A percentile compares a stretch with the other conserved stretches of the same genome.
These are phyloP conservation scores for Podaxis sp. DNA, from an alignment of 768 basidiomycete genomes.

Conservation along the genomic window DNA sequence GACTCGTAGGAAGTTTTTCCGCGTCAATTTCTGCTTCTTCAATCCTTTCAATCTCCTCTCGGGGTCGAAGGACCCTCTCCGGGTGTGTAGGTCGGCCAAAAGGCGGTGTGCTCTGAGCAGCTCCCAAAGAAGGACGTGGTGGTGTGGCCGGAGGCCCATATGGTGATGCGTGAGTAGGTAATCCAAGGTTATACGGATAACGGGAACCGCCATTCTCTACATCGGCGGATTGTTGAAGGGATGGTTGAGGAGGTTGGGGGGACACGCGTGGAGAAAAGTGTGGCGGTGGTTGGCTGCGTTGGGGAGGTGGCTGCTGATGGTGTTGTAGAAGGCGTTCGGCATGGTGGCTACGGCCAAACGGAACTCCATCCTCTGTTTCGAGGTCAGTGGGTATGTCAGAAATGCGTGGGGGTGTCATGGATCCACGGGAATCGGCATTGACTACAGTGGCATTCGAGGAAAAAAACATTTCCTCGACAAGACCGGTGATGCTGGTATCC, in stretches of 20 bases:
- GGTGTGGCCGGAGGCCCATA: slow-evolving; percentile 30
- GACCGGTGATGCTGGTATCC: slow-evolving; percentile 63
- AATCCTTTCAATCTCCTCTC: slow-evolving; percentile 20
- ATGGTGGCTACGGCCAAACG: slow-evolving; percentile 61
- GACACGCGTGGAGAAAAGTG: slow-evolving; percentile 26
- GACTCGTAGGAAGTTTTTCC: slow-evolving; percentile 27
- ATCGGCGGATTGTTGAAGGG: slow-evolving; percentile 17
- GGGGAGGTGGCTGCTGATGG: slow-evolving; percentile 33
- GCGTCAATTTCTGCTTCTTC: slow-evolving; percentile 26
- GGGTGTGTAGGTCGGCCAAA: slow-evolving; percentile 31
- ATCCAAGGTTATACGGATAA: slow-evolving; percentile 24
- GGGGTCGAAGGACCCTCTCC: slow-evolving; percentile 25
- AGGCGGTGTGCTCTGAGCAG: slow-evolving; percentile 31
- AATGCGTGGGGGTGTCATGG: slow-evolving; percentile 39
- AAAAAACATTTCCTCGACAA: slow-evolving; percentile 67
- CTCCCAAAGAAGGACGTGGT: slow-evolving; percentile 26
- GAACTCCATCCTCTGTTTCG: slow-evolving; percentile 62
- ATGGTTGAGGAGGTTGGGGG: slow-evolving; percentile 14
- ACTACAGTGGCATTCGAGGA: slow-evolving; percentile 25
- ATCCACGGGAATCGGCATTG: slow-evolving; percentile 15
- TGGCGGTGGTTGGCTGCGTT: slow-evolving; percentile 21
- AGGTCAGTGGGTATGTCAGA: slow-evolving; percentile 44
- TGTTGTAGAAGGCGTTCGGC: slow-evolving; percentile 46
- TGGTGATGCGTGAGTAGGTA: slow-evolving; percentile 29
- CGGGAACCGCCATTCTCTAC: slow-evolving; percentile 13